A percentile compares a stretch with the other conserved stretches of the same genome.
These are phyloP conservation scores for Magnolia changhungtana DNA, from an alignment of 164 flowering plant genomes.

Conservation along the genomic window DNA sequence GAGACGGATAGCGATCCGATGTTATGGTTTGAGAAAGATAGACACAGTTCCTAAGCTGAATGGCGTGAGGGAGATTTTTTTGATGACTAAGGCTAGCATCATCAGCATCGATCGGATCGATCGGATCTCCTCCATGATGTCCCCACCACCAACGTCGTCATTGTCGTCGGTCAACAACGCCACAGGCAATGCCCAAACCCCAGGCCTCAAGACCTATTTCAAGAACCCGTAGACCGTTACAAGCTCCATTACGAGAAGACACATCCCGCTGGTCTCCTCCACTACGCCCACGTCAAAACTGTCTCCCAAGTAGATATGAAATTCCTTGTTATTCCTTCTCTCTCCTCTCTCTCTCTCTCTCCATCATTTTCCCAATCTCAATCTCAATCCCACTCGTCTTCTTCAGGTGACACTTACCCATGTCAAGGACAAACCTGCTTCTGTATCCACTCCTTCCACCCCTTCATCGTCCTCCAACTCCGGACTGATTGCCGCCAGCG, in stretches of 20 bases:
- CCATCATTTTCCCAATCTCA: neutral
- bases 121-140: constrained; percentile 9
- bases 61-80: too few relatives aligned
- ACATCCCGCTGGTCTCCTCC: constrained; percentile 78
- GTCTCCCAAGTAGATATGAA: constrained; percentile 62
- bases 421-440: constrained; percentile 71
- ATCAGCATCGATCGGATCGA: neutral
- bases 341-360: too few relatives aligned
- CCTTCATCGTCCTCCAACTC: constrained; percentile 38
- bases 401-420: constrained; percentile 74
- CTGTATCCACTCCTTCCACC: constrained; percentile 25
- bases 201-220: constrained; percentile 85
- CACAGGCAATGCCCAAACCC: constrained; percentile 39
- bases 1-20: too few relatives aligned
- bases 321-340: neutral
- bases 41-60: too few relatives aligned
- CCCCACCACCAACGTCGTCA: constrained; percentile 1
- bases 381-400: neutral
- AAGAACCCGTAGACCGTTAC: constrained; percentile 91
- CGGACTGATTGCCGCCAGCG: constrained; percentile 50
- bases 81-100: neutral
- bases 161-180: neutral
- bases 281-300: constrained; percentile 77
- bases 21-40: too few relatives aligned
- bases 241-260: constrained; percentile 91